Base-by-base conservation (phyloP, 2,329 filamentous ascomycete species). In the Monosporascus sp. region DNA sequence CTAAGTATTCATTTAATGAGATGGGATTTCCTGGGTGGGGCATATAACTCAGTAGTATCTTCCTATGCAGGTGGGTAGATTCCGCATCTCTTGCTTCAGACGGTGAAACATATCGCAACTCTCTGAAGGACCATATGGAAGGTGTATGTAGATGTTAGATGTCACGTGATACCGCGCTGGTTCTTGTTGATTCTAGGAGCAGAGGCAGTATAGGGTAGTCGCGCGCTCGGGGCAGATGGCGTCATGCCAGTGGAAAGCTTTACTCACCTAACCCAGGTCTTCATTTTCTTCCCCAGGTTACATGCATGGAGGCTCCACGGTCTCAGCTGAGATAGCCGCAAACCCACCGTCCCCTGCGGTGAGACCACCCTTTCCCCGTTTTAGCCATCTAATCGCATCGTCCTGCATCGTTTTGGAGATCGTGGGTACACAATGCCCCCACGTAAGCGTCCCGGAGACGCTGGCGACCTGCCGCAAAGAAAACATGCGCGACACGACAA, bases 401-500 rank as follows among this genome's bases (percentile, higher is more conserved):
- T 7, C 43, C 22, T 43, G 39, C 18, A 43, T 24, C 18, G 22
- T 14, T 9, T 6, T 20, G n/a, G 20, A 6, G 22, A 20, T 43
- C n/a, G 39, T 18, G 39, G 15, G 18, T 27, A 14, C 17, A 18
- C 43, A 18, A 46, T 46, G 43, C 1, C 43, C 24, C 15, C 43
- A 27, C 43, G 24, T 24, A 46, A 46, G 43, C 43, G 43, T 27
- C 24, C 24, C 25, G 14, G 4, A 15, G 43, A 25, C 24, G 47
- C 52, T 20, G 51, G 47, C 31, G 43, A 54, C 20, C 38, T 50
- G 22, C 43, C 52, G 14, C 52, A 46, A 7, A 48, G 48, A 18
- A 65, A 65, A 53, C 46, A 22, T 18, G 47, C 57, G 43, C 58
- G 54, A n/a, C 50, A 39, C 48, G 47, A 47, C 37, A 11, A 51